Evolutionary conservation across 345 rosid species (phyloP), one percentile per base, ranked within the genome.

Genomic region (Barbarea vulgaris): DNA sequence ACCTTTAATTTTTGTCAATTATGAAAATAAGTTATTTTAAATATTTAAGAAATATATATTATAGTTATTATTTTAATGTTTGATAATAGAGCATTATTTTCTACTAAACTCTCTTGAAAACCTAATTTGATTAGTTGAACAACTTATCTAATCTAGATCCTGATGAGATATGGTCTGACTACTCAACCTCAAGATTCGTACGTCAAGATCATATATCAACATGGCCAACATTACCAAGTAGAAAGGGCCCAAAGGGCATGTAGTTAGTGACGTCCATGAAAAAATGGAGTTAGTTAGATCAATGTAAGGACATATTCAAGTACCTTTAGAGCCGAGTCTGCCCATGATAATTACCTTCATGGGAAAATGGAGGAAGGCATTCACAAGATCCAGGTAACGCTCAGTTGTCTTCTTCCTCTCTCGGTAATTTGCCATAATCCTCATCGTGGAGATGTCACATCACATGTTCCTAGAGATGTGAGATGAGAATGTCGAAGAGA

Each of bases 371-470:
- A 41, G 13, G 2, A 24, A 24, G 25, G 25, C 25, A 24, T 24
- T 24, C 51, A 62, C 51, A 39, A 13, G 22, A 41, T 56, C 27
- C 48, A 58, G 12, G 75, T 19, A 70, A 34, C 5, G 56, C 56
- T 28, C 31, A 18, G 15, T 34, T 60, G 19, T 48, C 36, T 61
- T 25, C 53, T 17, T 72, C 31, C 18, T 25, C 11, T 64, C 3
- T 10, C 21, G 41, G 51, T 61, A 21, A 18, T 39, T 7, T 63
- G 53, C 53, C 4, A 42, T 27, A 44, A 10, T 25, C n/a, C 3
- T 42, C 24, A 28, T 9, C 37, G 24, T 9, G 69, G 36, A 46
- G 39, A 64, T 62, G 34, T 27, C 53, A 62, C 24, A 62, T 51
- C n/a, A n/a, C n/a, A n/a, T n/a, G n/a, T n/a, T n/a, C n/a, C n/a